Conservation (phyloP, 1,284 basidiomycete genomes). For the Puccinia polysora region DNA sequence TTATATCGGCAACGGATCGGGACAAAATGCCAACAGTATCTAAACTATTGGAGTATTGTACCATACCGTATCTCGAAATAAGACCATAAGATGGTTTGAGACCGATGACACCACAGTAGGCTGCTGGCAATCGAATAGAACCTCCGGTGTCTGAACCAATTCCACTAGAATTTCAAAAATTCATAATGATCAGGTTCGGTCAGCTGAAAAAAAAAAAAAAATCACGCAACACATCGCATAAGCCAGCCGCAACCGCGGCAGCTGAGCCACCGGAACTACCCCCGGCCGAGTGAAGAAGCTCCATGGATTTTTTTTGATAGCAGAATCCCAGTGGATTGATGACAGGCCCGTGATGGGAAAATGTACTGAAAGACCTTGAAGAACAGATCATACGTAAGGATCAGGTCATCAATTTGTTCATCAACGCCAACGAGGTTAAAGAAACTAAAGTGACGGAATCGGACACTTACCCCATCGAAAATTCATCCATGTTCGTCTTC, state of each 20-base stretch:
- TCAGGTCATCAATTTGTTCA: conserved; percentile 46
- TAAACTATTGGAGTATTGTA: conserved; percentile 88
- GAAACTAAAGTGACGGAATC: not conserved
- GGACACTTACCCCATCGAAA: conserved; percentile 86
- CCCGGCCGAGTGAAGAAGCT: conserved; percentile 55
- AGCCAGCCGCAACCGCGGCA: conserved; percentile 69
- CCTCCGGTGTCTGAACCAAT: conserved; percentile 93
- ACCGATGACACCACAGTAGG: conserved; percentile 86
- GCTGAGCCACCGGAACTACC: conserved; percentile 80
- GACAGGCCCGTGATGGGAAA: conserved; percentile 69
- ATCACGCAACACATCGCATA: conserved; percentile 69
- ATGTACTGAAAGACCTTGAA: conserved; percentile 66
- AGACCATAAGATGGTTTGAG: conserved; percentile 93
- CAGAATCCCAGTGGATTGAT: conserved; percentile 64
- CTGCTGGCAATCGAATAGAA: conserved; percentile 83
- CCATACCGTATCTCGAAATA: conserved; percentile 82
- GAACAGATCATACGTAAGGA: not conserved
- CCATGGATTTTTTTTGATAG: conserved; percentile 56
- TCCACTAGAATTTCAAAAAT: conserved; percentile 59
- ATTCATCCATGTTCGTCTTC: conserved; percentile 95
- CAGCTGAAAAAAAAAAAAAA: not conserved
- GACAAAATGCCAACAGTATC: conserved; percentile 87
- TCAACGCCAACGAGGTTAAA: conserved; percentile 11
- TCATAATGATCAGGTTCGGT: not conserved
- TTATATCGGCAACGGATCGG: conserved; percentile 58